Evolutionary conservation across 139 green algal species (phyloP).

Genomic region (Eudorina sp.): DNA sequence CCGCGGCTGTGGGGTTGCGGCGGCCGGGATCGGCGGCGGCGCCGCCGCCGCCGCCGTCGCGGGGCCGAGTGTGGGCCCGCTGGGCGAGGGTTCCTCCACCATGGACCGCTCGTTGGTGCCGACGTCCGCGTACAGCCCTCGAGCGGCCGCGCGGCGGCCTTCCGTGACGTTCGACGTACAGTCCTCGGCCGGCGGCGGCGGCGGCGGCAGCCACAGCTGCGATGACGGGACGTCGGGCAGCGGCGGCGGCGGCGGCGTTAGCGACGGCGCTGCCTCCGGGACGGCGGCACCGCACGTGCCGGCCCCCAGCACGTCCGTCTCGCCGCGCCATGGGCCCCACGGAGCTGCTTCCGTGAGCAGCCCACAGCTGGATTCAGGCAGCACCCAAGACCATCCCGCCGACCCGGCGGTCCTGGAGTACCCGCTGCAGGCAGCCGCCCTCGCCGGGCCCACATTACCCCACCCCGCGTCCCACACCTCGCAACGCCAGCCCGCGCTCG

Average conservation of each 20-base stretch:
- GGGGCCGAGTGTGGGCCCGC: no score
- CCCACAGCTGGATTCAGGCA: no score
- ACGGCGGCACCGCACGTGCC: no score
- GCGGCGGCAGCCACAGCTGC: background rate
- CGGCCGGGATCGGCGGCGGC: background rate
- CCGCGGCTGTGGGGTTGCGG: background rate
- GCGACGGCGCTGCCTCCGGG: no score
- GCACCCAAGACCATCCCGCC: no score
- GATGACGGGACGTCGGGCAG: background rate
- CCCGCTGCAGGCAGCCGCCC: no score
- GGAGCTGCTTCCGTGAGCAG: no score
- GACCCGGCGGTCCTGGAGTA: no score
- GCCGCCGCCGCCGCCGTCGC: background rate
- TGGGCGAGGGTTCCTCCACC: background rate
- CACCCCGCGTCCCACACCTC: background rate
- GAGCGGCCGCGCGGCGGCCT: background rate
- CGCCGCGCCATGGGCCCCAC: no score
- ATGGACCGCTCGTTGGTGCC: background rate
- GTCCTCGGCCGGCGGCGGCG: background rate
- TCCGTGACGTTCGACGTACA: constrained; percentile 25
- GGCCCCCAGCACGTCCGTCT: no score
- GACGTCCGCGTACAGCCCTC: background rate
- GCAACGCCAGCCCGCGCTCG: background rate
- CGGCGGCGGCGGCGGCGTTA: background rate
- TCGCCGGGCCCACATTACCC: no score